Evolutionary conservation across 2,329 filamentous ascomycete genomes (phyloP), one percentile per base, ranked within the genome.

Genomic region (Trichoderma simmonsii): DNA sequence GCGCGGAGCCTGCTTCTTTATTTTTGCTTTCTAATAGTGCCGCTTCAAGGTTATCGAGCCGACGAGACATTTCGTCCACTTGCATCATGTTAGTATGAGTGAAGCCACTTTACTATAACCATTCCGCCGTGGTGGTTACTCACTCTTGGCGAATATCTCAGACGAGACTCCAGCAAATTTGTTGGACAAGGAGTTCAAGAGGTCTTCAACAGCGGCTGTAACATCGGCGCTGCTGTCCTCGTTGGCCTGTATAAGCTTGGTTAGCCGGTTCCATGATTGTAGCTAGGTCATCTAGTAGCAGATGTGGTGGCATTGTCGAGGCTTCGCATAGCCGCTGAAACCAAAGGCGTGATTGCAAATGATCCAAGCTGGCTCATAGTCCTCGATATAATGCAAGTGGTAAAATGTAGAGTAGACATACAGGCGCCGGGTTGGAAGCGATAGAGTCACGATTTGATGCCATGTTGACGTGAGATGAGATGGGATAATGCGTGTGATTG

Each of bases 51-150:
- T 91, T 93, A 79, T 98, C 95, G 26, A 98, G 84, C 30, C 95
- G 89, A 73, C 92, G 87, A 15, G 93, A 92, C 94, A 98, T 97
- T 74, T 97, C 94, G 79, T 97, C 95, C 92, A 98, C 94, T 97
- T 57, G 67, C n/a, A 32, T 34, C 28, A 7, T 21, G 73, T 77
- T 18, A 79, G 74, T 28, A 59, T 64, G 36, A 14, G 28, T 15
- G 30, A 32, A 12, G 21, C n/a, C 32, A 12, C 12, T n/a, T 21
- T 24, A n/a, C 26, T n/a, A 18, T 54, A 2, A 28, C 15, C 21
- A 59, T 36, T 43, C 24, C 28, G 43, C 54, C 9, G 15, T 8
- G 30, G 30, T 9, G 32, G 43, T 73, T 67, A 84, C 91, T 80
- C 82, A 97, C 94, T 93, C 83, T 97, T 97, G 48, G 92, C 89